Conservation (phyloP, 306 rosid species). For the Crotalaria pallida region DNA sequence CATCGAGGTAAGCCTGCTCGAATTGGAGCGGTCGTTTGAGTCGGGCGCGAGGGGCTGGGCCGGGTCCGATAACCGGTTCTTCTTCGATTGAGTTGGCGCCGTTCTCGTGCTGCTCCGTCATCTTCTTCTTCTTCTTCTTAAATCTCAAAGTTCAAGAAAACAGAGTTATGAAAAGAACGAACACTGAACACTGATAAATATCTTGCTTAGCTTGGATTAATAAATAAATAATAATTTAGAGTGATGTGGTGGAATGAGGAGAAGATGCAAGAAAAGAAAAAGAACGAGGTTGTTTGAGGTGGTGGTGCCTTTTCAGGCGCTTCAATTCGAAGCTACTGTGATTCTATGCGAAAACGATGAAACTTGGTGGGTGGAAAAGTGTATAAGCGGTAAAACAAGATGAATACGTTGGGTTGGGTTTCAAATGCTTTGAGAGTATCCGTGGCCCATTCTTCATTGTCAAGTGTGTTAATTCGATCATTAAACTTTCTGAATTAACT, state of each 20-base stretch:
- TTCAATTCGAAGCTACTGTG: no score
- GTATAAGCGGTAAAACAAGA: no score
- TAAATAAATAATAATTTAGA: background rate
- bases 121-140: background rate
- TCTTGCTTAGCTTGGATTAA: background rate
- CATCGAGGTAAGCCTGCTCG: slow-evolving; percentile 88
- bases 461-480: no score
- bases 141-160: background rate
- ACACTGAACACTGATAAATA: no score
- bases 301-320: no score
- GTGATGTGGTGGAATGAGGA: background rate
- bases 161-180: background rate
- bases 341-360: no score
- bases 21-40: slow-evolving; percentile 93
- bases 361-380: no score
- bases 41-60: slow-evolving; percentile 75
- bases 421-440: no score
- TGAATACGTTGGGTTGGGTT: background rate
- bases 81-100: slow-evolving; percentile 39
- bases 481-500: no score
- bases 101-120: slow-evolving; percentile 37
- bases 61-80: slow-evolving; percentile 62
- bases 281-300: background rate
- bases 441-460: background rate
- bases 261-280: background rate